Evolutionary conservation across 768 basidiomycete species (phyloP).

Genomic region (Rossbeevera mucosa): DNA sequence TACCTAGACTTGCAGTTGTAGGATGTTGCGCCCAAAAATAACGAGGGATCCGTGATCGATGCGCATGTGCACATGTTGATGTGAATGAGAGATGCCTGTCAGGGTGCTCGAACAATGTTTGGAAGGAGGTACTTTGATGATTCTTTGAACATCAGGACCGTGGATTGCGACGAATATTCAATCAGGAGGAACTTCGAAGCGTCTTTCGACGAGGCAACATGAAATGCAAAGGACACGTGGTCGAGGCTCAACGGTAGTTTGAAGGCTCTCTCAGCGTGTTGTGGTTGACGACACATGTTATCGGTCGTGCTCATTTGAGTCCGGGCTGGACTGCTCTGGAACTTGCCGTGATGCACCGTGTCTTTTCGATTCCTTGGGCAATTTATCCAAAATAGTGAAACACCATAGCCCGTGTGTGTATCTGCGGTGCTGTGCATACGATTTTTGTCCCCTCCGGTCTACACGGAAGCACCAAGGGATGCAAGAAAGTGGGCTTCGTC

Average conservation of each 20-base stretch:
- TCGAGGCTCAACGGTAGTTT: too few species aligned
- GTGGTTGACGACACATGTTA: constrained; percentile 86
- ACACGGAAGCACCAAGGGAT: neutral
- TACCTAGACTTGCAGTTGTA: constrained; percentile 41
- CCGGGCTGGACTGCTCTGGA: constrained; percentile 47
- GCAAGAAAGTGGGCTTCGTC: neutral
- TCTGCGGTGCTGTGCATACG: neutral
- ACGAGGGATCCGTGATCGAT: constrained; percentile 6
- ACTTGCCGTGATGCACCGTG: constrained; percentile 66
- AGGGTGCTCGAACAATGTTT: constrained; percentile 92
- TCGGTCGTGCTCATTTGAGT: constrained; percentile 82
- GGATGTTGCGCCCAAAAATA: constrained; percentile 1
- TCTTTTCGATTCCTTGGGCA: constrained; percentile 49
- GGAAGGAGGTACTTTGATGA: constrained; percentile 53
- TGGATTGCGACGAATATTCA: too few species aligned
- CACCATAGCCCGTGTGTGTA: constrained; percentile 10
- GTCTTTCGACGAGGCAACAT: too few species aligned
- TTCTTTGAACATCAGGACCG: too few species aligned
- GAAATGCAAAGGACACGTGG: constrained; percentile 85
- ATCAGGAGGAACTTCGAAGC: too few species aligned
- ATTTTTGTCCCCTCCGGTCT: neutral
- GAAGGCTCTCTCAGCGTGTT: constrained; percentile 77
- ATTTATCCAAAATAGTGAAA: neutral
- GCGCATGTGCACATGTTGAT: constrained; percentile 1
- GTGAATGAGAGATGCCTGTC: constrained; percentile 54